Conservation (phyloP, 2,329 filamentous ascomycete species). For the Cryphonectria carpinicola region DNA sequence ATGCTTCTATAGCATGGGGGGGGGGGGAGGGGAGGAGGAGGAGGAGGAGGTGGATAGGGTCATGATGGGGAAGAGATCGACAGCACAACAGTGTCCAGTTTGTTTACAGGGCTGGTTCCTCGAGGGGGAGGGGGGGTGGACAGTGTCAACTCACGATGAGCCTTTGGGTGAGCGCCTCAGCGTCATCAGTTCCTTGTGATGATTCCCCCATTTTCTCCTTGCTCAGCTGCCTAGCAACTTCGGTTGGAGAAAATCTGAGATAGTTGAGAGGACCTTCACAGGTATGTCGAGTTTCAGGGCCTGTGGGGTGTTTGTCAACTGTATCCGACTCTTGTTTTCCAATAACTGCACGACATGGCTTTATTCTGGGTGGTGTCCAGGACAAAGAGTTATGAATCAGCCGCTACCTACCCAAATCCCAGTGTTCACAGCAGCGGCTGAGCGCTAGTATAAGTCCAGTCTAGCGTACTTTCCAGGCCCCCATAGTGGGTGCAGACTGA, state of each 20-base stretch:
- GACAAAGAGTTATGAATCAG: not conserved
- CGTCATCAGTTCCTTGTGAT: slow-evolving; percentile 15
- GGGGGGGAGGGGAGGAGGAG: no score
- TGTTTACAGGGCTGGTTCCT: not conserved
- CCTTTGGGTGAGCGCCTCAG: slow-evolving; percentile 19
- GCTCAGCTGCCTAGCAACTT: not conserved
- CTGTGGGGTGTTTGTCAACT: not conserved
- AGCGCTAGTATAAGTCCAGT: not conserved
- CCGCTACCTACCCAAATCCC: not conserved
- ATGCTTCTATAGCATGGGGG: no score
- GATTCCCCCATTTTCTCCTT: slow-evolving; percentile 11
- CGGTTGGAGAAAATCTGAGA: no score
- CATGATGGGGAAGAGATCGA: not conserved
- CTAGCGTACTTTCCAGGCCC: not conserved
- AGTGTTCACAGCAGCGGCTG: not conserved
- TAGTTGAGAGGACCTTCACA: not conserved
- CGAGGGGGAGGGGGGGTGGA: not conserved
- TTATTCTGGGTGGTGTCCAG: not conserved
- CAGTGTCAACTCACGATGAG: slow-evolving; percentile 20
- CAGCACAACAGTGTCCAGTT: no score
- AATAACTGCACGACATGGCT: not conserved
- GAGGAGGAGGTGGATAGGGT: not conserved
- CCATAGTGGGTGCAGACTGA: not conserved
- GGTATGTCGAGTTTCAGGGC: not conserved
- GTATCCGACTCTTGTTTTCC: not conserved